Conservation (phyloP, 2,329 filamentous ascomycete species). For the Penicillium sp. region DNA sequence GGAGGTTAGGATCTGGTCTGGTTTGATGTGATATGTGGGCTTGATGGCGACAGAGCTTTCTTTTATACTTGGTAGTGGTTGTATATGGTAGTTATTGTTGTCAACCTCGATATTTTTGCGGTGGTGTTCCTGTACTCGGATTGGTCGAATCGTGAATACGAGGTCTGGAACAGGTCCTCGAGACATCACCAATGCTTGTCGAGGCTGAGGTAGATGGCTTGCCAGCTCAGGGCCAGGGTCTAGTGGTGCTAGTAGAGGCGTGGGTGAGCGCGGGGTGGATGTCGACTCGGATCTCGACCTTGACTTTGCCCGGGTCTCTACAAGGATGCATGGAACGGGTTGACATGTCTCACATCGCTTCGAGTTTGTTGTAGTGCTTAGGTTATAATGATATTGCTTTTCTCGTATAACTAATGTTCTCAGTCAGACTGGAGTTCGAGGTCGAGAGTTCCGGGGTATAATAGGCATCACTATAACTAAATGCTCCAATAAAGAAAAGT, state of each 20-base stretch:
- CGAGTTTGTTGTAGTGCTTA: not conserved
- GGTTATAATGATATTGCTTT: too few species aligned
- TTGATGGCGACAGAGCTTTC: not conserved
- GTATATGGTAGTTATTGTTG: not conserved
- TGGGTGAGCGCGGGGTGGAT: slow-evolving; percentile 2
- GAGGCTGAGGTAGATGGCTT: slow-evolving; percentile 6
- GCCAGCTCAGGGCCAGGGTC: slow-evolving; percentile 3
- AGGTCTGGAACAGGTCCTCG: slow-evolving; percentile 21
- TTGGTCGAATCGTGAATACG: slow-evolving; percentile 23
- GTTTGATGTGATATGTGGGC: not conserved
- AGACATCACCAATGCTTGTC: slow-evolving; percentile 16
- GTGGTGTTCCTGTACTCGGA: not conserved
- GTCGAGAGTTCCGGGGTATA: not conserved
- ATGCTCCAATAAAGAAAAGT: not conserved
- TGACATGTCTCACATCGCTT: slow-evolving; percentile 7
- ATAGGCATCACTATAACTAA: not conserved
- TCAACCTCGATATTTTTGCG: not conserved
- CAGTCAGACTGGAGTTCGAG: not conserved
- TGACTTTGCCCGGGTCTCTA: not conserved
- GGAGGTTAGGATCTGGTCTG: slow-evolving; percentile 12
- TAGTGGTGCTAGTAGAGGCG: not conserved
- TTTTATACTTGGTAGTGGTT: not conserved
- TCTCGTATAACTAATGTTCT: not conserved
- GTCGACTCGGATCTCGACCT: slow-evolving; percentile 8
- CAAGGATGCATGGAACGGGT: slow-evolving; percentile 1